phyloP scores from a whole-genome alignment of 2,329 filamentous ascomycete genomes.

The Cladosporium sp. region DNA sequence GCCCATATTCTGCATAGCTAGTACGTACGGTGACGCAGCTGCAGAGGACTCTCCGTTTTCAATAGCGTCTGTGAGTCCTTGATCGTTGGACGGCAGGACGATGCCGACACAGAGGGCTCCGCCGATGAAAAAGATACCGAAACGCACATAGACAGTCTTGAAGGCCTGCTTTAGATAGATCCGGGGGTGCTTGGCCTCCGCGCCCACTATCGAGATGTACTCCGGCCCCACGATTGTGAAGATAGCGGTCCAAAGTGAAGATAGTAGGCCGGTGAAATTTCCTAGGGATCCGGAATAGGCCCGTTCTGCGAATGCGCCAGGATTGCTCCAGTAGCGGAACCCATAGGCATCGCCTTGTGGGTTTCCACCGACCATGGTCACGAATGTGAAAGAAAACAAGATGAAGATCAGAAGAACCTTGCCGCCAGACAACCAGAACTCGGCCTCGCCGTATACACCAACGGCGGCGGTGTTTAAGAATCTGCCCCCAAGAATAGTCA shows the following conservation, averaged over 20 bases:
- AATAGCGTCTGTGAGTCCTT: constrained; percentile 30
- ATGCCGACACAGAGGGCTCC: constrained; percentile 50
- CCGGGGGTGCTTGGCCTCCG: constrained; percentile 50
- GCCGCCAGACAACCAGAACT: constrained; percentile 55
- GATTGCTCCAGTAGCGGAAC: constrained; percentile 48
- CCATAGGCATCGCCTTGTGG: constrained; percentile 41
- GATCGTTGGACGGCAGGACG: constrained; percentile 39
- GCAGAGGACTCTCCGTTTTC: constrained; percentile 32
- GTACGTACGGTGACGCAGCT: constrained; percentile 40
- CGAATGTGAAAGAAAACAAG: constrained; percentile 45
- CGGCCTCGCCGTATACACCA: constrained; percentile 47
- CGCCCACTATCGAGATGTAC: constrained; percentile 52
- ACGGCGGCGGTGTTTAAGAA: constrained; percentile 51
- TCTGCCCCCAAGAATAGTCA: constrained; percentile 22
- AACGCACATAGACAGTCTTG: constrained; percentile 51
- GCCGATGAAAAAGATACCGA: constrained; percentile 51
- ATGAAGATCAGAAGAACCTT: constrained; percentile 51
- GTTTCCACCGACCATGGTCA: constrained; percentile 41
- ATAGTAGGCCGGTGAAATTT: constrained; percentile 41
- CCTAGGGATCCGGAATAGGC: constrained; percentile 33
- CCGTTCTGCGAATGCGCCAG: constrained; percentile 38
- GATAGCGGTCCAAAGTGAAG: constrained; percentile 38
- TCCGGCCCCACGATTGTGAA: constrained; percentile 43
- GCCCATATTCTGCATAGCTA: constrained; percentile 45
- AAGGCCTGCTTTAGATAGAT: constrained; percentile 50